phyloP scores from a whole-genome alignment of 208 protist genomes.

The Trypanosoma caninum region DNA sequence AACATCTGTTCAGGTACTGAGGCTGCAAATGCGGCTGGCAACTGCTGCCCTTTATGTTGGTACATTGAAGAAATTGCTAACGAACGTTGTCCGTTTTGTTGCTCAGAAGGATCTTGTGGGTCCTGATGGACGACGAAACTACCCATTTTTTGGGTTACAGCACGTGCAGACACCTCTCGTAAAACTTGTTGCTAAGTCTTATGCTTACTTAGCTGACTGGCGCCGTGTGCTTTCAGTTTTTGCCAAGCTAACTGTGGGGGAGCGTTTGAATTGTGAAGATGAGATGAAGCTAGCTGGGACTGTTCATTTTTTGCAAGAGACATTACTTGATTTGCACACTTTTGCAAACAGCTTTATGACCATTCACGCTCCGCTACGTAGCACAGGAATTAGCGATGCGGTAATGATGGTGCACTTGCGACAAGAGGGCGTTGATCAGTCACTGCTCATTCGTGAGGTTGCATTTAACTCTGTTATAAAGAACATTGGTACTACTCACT shows the following conservation, averaged over 20 bases:
- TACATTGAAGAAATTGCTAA: slow-evolving; percentile 54
- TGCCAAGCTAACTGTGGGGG: slow-evolving; percentile 29
- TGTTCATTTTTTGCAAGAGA: slow-evolving; percentile 76
- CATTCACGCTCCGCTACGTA: slow-evolving; percentile 55
- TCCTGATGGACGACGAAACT: slow-evolving; percentile 67
- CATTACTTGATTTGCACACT: slow-evolving; percentile 42
- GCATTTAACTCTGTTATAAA: slow-evolving; percentile 75
- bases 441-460: slow-evolving; percentile 77
- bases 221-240: slow-evolving; percentile 60
- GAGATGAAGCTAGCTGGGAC: slow-evolving; percentile 74
- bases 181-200: slow-evolving; percentile 64
- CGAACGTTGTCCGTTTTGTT: slow-evolving; percentile 55
- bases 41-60: slow-evolving; percentile 72
- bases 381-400: slow-evolving; percentile 40
- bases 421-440: slow-evolving; percentile 68
- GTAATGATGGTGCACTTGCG: slow-evolving; percentile 59
- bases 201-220: slow-evolving; percentile 69
- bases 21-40: slow-evolving; percentile 57
- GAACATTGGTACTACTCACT: slow-evolving; percentile 87
- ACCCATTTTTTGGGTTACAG: slow-evolving; percentile 82
- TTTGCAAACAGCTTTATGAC: slow-evolving; percentile 63
- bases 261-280: slow-evolving; percentile 56
- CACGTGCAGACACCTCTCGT: slow-evolving; percentile 85
- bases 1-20: slow-evolving; percentile 53
- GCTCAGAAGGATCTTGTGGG: slow-evolving; percentile 71